Base-by-base conservation (phyloP, 441 rosid species). In the Pelargonium australe region DNA sequence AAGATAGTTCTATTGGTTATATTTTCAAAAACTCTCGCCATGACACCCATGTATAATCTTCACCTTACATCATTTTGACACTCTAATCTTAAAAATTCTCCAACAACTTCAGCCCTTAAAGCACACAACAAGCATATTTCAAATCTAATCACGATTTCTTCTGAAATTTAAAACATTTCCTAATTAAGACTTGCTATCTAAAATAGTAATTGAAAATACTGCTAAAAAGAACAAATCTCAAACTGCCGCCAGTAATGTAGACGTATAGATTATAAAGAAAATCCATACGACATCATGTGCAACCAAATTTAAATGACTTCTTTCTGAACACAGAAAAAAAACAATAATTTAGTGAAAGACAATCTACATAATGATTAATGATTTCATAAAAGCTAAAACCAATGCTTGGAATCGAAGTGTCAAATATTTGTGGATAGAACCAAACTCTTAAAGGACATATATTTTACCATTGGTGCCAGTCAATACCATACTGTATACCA, bases 361-460 rank as follows among this genome's bases (percentile, higher is more conserved):
- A 41, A 41, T 41, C n/a, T 20, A 60, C 11, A 1, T 60, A 60
- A 9, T 13, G 12, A 20, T 31, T 60, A 60, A 9, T 13, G 12
- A 20, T 31, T 11, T 7, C 62, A 20, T 57, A 17, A 17, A 57
- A 57, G 37, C 34, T 60, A 23, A 60, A 20, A 60, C 25, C 62
- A 57, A 57, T 57, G 14, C 34, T 23, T 10, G 34, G 64, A 60
- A 10, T 3, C 64, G 17, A 12, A 2, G 34, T 23, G 34, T 60
- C 4, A 3, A 20, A 60, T n/a, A 60, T 60, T 23, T 57, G 4
- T 57, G 19, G 25, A 17, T 2, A 57, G 62, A 17, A 57, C 19
- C 62, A 6, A 57, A 57, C 7, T 57, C 20, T 57, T 60, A 60
- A 20, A 60, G 34, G 64, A 28, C 64, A 58, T 31, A 60, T 60